Evolutionary conservation across 805 yeast genomes (phyloP).

Genomic region (Priceomyces castillae): DNA sequence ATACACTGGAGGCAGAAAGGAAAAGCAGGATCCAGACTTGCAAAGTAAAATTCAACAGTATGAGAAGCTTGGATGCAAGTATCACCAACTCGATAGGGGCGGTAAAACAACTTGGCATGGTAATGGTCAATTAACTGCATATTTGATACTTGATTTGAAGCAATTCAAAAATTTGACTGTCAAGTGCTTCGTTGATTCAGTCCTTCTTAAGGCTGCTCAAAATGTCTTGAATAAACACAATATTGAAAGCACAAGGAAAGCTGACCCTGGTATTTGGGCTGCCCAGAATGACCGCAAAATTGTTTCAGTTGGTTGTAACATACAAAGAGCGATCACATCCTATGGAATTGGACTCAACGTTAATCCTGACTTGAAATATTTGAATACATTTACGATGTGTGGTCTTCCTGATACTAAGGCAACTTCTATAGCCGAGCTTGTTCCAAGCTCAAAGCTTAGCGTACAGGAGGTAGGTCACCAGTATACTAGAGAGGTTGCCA

Average conservation of each 20-base stretch:
- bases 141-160: slow-evolving; percentile 65
- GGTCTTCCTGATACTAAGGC: slow-evolving; percentile 62
- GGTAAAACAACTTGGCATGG: slow-evolving; percentile 98
- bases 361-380: slow-evolving; percentile 64
- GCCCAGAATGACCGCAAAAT: slow-evolving; percentile 54
- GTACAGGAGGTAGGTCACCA: slow-evolving; percentile 29
- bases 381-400: slow-evolving; percentile 78
- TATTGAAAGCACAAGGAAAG: slow-evolving; percentile 51
- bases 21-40: slow-evolving; percentile 49
- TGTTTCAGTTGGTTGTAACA: slow-evolving; percentile 86
- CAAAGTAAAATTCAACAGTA: slow-evolving; percentile 23
- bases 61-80: slow-evolving; percentile 49
- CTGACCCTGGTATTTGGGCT: slow-evolving; percentile 90
- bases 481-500: slow-evolving; percentile 38
- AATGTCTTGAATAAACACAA: slow-evolving; percentile 40
- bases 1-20: slow-evolving; percentile 89
- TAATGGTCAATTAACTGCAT: slow-evolving; percentile 88
- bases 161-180: slow-evolving; percentile 56
- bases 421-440: slow-evolving; percentile 29
- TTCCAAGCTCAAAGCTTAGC: slow-evolving; percentile 11
- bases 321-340: slow-evolving; percentile 78
- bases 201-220: slow-evolving; percentile 58
- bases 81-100: slow-evolving; percentile 82
- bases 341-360: slow-evolving; percentile 89
- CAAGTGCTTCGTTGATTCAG: slow-evolving; percentile 59